phyloP scores from a whole-genome alignment of 441 rosid species.

The Rhodomyrtus psidioides region DNA sequence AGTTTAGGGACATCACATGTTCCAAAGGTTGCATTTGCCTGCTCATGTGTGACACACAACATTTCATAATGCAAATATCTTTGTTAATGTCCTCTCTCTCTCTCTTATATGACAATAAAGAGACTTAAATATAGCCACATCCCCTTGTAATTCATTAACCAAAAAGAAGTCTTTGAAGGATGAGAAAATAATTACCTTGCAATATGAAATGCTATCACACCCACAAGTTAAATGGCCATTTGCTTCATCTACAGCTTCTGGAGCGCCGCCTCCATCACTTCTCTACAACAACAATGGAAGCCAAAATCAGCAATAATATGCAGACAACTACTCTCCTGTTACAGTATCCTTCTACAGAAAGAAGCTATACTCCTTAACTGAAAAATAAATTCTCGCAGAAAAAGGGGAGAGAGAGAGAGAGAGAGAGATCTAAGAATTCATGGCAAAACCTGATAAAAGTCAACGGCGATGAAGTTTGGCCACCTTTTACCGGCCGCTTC shows the following conservation, averaged over 20 bases:
- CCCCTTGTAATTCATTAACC: background rate
- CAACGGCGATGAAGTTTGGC: constrained; percentile 98
- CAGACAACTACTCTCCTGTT: background rate
- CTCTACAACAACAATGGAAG: constrained; percentile 22
- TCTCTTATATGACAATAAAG: background rate
- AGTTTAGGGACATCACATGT: constrained; percentile 62
- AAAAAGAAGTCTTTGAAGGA: background rate
- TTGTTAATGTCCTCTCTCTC: background rate
- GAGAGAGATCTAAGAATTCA: background rate
- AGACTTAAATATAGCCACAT: background rate
- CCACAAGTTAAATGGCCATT: constrained; percentile 89
- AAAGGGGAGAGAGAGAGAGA: background rate
- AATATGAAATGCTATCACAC: constrained; percentile 55
- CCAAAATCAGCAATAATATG: background rate
- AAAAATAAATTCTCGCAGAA: background rate
- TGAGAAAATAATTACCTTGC: constrained; percentile 39
- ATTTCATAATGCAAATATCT: background rate
- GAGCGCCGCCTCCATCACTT: constrained; percentile 79
- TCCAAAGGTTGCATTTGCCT: constrained; percentile 69
- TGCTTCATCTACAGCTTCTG: constrained; percentile 71
- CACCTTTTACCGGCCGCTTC: constrained; percentile 74
- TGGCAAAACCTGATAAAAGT: constrained; percentile 65
- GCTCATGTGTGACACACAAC: constrained; percentile 7
- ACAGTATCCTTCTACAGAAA: background rate
- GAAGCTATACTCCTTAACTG: background rate